These are phyloP conservation scores for Dipteronia sinensis DNA, from an alignment of 345 rosid genomes.

Conservation along the genomic window DNA sequence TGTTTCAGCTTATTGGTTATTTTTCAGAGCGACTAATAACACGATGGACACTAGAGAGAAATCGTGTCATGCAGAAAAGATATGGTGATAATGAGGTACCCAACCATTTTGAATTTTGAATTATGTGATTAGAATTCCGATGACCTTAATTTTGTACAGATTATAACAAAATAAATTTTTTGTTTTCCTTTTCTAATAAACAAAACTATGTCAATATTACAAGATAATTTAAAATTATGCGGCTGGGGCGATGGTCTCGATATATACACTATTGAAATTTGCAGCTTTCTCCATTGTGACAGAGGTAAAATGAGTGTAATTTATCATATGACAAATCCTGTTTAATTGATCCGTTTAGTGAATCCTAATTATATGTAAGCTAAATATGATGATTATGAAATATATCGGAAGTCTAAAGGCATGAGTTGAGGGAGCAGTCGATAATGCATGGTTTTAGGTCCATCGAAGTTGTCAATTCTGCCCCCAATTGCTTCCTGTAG, in stretches of 20 bases:
- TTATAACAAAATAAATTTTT: neutral
- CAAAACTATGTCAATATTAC: neutral
- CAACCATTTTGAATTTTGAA: constrained; percentile 13
- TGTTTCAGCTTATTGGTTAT: constrained; percentile 73
- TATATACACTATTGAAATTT: neutral
- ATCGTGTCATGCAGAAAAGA: constrained; percentile 78
- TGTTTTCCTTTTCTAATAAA: neutral
- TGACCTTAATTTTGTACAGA: neutral
- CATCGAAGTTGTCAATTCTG: constrained; percentile 8
- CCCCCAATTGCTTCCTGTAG: neutral
- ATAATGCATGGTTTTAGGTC: neutral
- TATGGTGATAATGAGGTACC: constrained; percentile 60
- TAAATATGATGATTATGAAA: neutral
- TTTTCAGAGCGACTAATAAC: constrained; percentile 78
- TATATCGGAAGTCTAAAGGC: neutral
- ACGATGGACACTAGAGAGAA: constrained; percentile 63
- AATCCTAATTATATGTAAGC: neutral
- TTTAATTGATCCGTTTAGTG: neutral
- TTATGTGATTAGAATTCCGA: neutral
- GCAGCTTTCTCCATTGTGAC: neutral
- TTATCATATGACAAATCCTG: neutral
- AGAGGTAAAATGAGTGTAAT: neutral
- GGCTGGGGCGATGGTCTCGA: neutral
- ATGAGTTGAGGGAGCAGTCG: neutral
- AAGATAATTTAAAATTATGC: neutral